Base-by-base conservation (phyloP, 108 stramenopile species). In the Cyclotella baltica region DNA sequence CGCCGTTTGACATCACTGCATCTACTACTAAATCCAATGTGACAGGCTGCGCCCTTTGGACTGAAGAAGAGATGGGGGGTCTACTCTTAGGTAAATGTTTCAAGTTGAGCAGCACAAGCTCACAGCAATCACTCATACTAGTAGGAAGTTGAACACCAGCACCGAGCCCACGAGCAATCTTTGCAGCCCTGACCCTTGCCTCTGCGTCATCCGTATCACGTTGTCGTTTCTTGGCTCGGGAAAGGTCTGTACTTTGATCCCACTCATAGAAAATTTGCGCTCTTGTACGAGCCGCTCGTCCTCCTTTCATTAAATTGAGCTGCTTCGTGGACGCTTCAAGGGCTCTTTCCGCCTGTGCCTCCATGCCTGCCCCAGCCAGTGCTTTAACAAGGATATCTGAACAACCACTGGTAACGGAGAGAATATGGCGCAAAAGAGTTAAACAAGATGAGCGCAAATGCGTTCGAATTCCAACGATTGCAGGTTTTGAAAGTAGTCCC, bases 251-350 rank as follows among this genome's bases (percentile, higher is more conserved):
- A 70, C 80, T 86, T 20, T 82, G 81, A 47, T 96, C 95, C 95
- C 95, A 96, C 65, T 91, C 88, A 62, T 96, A 96, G 58, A 88
- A 90, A 35, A 92, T 86, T 61, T 88, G 89, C 37, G 95, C 95
- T 31, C 90, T 86, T 30, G 91, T 89, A 71, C 95, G 89, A 22
- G 92, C 92, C 19, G 90, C 91, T 73, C 95, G 90, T 77, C 92
- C 90, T 35, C 92, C 95, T n/a, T 89, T 92, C 78, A 90, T 89
- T 36, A 96, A 79, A 31, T 83, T 73, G n/a, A 78, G 81, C 29
- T 90, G 87, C 65, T 92, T 90, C 68, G 86, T 78, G 40, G 95
- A 93, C 83, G 92, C 92, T 22, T 77, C 59, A 19, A 92, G 83
- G 23, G 95, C 95, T 70, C 93, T 92, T 23, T 91, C 90, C 30